Base-by-base conservation (phyloP, 345 rosid species). In the Acer yangbiense region DNA sequence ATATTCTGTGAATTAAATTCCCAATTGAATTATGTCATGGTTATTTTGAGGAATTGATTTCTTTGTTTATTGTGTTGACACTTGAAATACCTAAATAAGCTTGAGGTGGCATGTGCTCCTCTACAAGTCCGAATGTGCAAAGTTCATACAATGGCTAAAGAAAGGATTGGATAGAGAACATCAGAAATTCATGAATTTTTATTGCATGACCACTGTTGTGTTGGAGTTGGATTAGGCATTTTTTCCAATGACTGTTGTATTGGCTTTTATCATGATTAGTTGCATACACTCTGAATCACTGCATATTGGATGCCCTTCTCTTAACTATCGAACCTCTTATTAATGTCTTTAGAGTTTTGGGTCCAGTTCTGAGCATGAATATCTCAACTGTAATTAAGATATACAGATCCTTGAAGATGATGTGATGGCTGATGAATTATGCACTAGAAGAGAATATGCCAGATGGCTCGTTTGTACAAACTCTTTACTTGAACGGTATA, bases 371-470 rank as follows among this genome's bases (percentile, higher is more conserved):
- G 85, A 83, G 87, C 92, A 84, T 86, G 83, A 74, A 52, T 74
- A 41, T 80, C 44, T 78, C 73, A 64, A 79, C 39, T 79, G 78
- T 80, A 58, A 76, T 78, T 82, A 85, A 86, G 87, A 62, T 85
- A 68, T 85, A 82, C 91, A 95, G 99, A 93, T 93, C 64, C 79
- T 91, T 79, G 92, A 90, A 84, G 94, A 90, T 29, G 86, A 80
- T 76, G 85, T 83, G 55, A 73, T 65, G 78, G 90, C 87, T 62
- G 88, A 89, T 17, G 94, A 89, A 60, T 83, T 95, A 78, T 95
- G 99, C 88, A 87, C 94, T 43, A 93, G 89, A 78, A 85, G 96
- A 84, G 97, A 93, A 79, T 95, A 90, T 80, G 96, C 92, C 50
- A 88, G 96, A 81, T 95, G 99, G 97, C 79, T 93, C 68, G 87